Base-by-base conservation (phyloP, 164 flowering plant genomes). In the Stephania yunnanensis region DNA sequence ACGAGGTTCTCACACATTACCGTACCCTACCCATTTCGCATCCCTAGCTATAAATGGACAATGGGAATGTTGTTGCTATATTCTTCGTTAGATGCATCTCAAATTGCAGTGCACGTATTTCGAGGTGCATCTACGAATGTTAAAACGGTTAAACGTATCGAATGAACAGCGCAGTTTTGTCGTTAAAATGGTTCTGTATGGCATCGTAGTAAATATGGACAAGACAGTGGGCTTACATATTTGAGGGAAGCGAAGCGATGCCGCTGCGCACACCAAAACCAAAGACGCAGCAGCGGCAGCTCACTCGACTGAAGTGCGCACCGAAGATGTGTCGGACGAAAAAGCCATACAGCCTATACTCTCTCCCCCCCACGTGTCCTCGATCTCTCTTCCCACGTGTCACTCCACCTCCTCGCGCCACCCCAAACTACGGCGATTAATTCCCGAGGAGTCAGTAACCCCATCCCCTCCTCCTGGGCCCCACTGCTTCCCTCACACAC, bases 291-390 rank as follows among this genome's bases (percentile, higher is more conserved):
- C 7, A 22, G 9, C 9, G 11, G 10, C 9, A 36, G 10, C 46
- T 22, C 42, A 31, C n/a, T 17, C 11, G 48, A 45, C 42, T 36
- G 61, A 22, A 29, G 63, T 42, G 72, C 44, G 20, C 6, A 68
- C 63, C 73, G 73, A 70, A 75, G 74, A 48, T 11, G 75, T 76
- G 78, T 72, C 74, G 78, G 78, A 76, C 48, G 71, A 76, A 63
- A 71, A 19, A 73, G 15, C 73, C 73, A 70, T 76, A 69, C 69
- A 20, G 31, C 31, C 68, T 8, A 17, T 48, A 22, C 31, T 15
- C 71, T 22, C 25, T 17, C 71, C 20, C 22, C 6, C 10, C 67
- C 42, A 45, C 53, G 42, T 36, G 42, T 36, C 15, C 10, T 9
- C 15, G 64, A 19, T 61, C 19, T n/a, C 50, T 46, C 50, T 2